Percentiles rank a stretch among this genome's conserved stretches.
These are phyloP conservation scores for Cyberlindnera euphorbiiphila DNA, from an alignment of 805 yeast genomes.

Conservation along the genomic window DNA sequence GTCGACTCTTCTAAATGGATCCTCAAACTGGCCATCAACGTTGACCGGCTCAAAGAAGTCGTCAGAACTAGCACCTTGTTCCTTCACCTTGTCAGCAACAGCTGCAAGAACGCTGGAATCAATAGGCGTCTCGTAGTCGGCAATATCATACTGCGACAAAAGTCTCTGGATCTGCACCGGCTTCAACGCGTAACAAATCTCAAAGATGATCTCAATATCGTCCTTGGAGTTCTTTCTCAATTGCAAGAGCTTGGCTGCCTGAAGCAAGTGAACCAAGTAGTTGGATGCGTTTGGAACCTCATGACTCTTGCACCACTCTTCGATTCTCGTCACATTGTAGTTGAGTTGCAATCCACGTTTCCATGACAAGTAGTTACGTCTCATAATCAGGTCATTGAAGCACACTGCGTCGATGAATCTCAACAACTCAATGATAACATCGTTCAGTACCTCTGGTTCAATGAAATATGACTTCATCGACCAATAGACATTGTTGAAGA, in stretches of 20 bases:
- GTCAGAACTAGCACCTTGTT: constrained; percentile 47
- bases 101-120: constrained; percentile 74
- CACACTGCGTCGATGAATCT: constrained; percentile 88
- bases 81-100: constrained; percentile 76
- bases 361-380: constrained; percentile 94
- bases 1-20: constrained; percentile 73
- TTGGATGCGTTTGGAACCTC: constrained; percentile 84
- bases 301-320: constrained; percentile 97
- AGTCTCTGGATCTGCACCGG: constrained; percentile 95
- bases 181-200: constrained; percentile 88
- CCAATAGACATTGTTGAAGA: constrained; percentile 88
- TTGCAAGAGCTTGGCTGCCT: constrained; percentile 90
- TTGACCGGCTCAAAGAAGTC: constrained; percentile 71
- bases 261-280: constrained; percentile 80
- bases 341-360: constrained; percentile 95
- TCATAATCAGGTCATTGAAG: constrained; percentile 92
- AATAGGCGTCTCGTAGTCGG: constrained; percentile 93
- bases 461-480: constrained; percentile 88
- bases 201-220: constrained; percentile 89
- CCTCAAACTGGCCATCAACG: constrained; percentile 72
- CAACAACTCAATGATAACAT: constrained; percentile 77
- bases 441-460: constrained; percentile 79
- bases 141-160: constrained; percentile 82
- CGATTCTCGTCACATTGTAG: constrained; percentile 92
- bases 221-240: constrained; percentile 83